These are phyloP conservation scores for Parascedosporium putredinis DNA, from an alignment of 2,329 filamentous ascomycete species.

Conservation along the genomic window DNA sequence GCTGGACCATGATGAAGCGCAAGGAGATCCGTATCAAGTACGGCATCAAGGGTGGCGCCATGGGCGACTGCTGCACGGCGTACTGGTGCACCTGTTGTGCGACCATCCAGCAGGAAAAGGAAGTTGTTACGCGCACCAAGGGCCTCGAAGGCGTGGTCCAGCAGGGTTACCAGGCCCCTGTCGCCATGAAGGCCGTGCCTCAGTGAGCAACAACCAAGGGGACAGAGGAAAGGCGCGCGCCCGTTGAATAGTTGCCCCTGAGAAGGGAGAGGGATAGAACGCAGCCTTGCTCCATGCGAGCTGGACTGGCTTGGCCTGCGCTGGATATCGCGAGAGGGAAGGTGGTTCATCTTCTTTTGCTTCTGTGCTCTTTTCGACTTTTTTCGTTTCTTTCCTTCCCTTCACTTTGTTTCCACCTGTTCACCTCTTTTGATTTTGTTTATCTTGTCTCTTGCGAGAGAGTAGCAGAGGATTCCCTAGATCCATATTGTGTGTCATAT, in stretches of 20 bases:
- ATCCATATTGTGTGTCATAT: too few species aligned
- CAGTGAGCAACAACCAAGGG: neutral
- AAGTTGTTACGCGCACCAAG: constrained; percentile 25
- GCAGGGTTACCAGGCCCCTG: constrained; percentile 26
- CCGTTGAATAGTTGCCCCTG: neutral
- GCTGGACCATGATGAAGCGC: constrained; percentile 42
- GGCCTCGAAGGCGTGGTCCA: constrained; percentile 17
- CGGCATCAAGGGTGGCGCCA: constrained; percentile 38
- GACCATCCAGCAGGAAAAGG: constrained; percentile 48
- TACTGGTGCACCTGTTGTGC: constrained; percentile 48
- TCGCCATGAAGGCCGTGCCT: constrained; percentile 26
- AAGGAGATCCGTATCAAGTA: constrained; percentile 41
- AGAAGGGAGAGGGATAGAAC: neutral
- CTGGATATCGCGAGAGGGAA: too few species aligned
- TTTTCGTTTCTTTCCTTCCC: too few species aligned
- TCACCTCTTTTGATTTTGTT: too few species aligned
- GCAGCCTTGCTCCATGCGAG: too few species aligned
- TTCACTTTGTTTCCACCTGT: too few species aligned
- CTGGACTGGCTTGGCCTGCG: too few species aligned
- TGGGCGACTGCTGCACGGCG: constrained; percentile 38
- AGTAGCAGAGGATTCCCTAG: too few species aligned
- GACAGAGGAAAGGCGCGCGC: too few species aligned
- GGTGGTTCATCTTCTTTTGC: too few species aligned
- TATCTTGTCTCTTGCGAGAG: too few species aligned
- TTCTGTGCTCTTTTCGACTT: too few species aligned